Conservation (phyloP, 768 basidiomycete genomes). For the Ramaria rubella region DNA sequence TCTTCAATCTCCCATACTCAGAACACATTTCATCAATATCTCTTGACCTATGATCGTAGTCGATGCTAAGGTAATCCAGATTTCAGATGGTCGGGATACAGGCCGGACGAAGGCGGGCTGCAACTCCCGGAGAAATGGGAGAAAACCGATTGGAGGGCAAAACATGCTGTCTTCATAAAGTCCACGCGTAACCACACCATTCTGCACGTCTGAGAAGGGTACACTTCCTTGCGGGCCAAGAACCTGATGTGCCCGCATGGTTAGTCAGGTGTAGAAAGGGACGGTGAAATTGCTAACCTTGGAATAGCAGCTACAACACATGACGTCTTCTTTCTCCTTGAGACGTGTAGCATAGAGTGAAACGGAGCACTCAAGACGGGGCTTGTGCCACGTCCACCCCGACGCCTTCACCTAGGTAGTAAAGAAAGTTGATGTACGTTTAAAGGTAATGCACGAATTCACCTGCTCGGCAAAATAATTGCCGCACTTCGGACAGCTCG, state of each 20-base stretch:
- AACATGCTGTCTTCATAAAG: no score
- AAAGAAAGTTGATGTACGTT: background rate
- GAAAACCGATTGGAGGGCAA: no score
- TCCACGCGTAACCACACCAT: no score
- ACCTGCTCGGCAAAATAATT: slow-evolving; percentile 86
- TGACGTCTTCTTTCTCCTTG: slow-evolving; percentile 66
- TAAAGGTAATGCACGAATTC: background rate
- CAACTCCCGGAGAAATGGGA: no score
- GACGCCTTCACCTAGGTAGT: slow-evolving; percentile 67
- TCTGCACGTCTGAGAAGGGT: slow-evolving; percentile 55
- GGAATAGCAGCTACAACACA: slow-evolving; percentile 66
- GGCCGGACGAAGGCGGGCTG: no score
- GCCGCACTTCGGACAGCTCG: slow-evolving; percentile 60
- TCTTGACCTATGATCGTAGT: no score
- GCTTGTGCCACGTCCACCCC: slow-evolving; percentile 74
- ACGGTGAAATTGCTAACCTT: slow-evolving; percentile 37
- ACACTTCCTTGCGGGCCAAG: slow-evolving; percentile 66
- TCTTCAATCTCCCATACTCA: background rate
- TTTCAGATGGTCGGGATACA: no score
- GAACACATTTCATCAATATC: no score
- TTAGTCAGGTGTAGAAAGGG: background rate
- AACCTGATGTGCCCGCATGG: slow-evolving; percentile 38
- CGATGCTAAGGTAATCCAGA: no score
- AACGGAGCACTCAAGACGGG: slow-evolving; percentile 64
- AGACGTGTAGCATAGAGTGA: slow-evolving; percentile 64